phyloP scores from a whole-genome alignment of 371 early-diverging fungal species.

The Entomophthora muscae region DNA sequence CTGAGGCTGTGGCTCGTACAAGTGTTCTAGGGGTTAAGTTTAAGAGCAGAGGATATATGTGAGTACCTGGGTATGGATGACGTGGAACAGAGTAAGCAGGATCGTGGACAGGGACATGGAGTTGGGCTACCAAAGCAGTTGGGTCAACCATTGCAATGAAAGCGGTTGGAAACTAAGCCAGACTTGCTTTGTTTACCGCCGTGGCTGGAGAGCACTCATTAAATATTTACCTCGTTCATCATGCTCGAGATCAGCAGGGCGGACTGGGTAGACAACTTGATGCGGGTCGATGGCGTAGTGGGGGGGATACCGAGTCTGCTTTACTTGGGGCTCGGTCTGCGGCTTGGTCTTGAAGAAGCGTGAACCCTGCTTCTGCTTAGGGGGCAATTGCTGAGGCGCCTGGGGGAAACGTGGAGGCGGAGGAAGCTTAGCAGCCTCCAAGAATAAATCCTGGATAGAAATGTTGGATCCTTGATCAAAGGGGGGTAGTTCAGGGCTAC shows the following conservation, averaged over 20 bases:
- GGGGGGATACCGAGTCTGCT: not conserved
- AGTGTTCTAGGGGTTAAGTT: not conserved
- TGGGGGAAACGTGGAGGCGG: not conserved
- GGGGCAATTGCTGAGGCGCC: not conserved
- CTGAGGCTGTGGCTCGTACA: not conserved
- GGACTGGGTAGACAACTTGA: no score
- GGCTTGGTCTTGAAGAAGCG: not conserved
- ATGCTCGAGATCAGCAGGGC: not conserved
- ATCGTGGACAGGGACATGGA: not conserved
- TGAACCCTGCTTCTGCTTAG: not conserved
- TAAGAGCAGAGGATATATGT: not conserved
- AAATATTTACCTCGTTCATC: not conserved
- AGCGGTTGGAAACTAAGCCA: not conserved
- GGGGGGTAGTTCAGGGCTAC: not conserved
- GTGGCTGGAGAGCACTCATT: not conserved
- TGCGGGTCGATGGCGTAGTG: not conserved
- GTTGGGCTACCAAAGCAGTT: not conserved
- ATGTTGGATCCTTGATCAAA: not conserved
- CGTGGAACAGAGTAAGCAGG: not conserved
- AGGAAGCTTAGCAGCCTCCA: not conserved
- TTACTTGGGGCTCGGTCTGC: no score
- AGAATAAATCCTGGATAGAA: not conserved
- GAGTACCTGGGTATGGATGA: not conserved
- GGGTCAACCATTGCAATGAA: not conserved
- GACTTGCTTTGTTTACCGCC: not conserved